Evolutionary conservation across 75 land plant species (phyloP).

Genomic region (Selaginella moellendorffii): DNA sequence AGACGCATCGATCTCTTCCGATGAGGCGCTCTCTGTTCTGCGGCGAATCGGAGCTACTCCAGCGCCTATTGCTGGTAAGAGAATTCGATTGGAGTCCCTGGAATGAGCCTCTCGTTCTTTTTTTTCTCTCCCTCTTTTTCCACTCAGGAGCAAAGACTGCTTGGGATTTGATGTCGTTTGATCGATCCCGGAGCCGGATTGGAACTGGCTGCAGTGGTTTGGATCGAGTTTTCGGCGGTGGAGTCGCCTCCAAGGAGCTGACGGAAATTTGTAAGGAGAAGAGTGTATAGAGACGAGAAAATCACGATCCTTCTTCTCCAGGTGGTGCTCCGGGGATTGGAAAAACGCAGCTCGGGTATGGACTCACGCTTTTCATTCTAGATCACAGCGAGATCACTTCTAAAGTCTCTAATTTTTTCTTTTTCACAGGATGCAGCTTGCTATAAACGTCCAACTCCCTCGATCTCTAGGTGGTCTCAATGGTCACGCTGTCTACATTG

Average conservation of each 20-base stretch:
- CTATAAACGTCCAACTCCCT: slow-evolving; percentile 91
- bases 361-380: background rate
- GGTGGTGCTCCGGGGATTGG: slow-evolving; percentile 99
- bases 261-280: slow-evolving; percentile 67
- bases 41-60: background rate
- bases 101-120: background rate
- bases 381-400: slow-evolving; percentile 4
- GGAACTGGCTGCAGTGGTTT: slow-evolving; percentile 55
- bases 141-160: slow-evolving; percentile 64
- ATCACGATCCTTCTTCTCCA: slow-evolving; percentile 3
- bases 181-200: slow-evolving; percentile 44
- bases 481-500: slow-evolving; percentile 80
- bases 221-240: slow-evolving; percentile 45
- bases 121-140: background rate
- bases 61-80: background rate
- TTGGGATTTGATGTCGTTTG: slow-evolving; percentile 67
- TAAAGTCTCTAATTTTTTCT: background rate
- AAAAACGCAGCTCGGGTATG: slow-evolving; percentile 92
- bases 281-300: background rate
- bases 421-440: slow-evolving; percentile 77
- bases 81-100: background rate
- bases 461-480: slow-evolving; percentile 64
- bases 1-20: background rate
- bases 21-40: slow-evolving; percentile 10
- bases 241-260: slow-evolving; percentile 53